phyloP scores from a whole-genome alignment of 495 filamentous ascomycete genomes.

The Beverwykella pulmonaria region DNA sequence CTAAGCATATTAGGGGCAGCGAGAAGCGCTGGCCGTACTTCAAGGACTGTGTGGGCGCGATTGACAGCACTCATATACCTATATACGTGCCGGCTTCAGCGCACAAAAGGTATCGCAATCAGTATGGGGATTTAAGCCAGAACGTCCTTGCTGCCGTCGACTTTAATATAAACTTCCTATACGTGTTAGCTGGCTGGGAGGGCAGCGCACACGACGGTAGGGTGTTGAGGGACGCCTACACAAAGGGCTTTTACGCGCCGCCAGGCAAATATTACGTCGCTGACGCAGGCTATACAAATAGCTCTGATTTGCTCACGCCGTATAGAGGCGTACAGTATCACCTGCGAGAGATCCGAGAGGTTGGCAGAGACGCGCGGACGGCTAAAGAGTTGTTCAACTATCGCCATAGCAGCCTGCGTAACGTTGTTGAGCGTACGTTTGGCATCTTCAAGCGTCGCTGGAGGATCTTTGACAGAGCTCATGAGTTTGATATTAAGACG shows the following conservation, averaged over 20 bases:
- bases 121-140: not conserved
- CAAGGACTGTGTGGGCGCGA: not conserved
- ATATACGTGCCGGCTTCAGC: not conserved
- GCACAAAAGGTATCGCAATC: slow-evolving; percentile 1
- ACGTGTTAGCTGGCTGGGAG: slow-evolving; percentile 8
- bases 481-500: too few species aligned
- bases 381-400: slow-evolving; percentile 5
- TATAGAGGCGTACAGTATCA: not conserved
- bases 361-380: not conserved
- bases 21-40: not conserved
- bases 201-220: slow-evolving; percentile 2
- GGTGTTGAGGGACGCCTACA: not conserved
- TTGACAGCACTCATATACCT: slow-evolving; percentile 1
- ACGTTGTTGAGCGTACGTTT: slow-evolving; percentile 3
- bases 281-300: too few species aligned
- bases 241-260: not conserved
- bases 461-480: not conserved
- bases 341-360: not conserved
- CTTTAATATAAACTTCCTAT: slow-evolving; percentile 1
- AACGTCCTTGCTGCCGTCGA: slow-evolving; percentile 7
- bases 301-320: not conserved
- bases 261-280: too few species aligned
- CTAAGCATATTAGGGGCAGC: not conserved
- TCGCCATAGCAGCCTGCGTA: not conserved
- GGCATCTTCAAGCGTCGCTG: slow-evolving; percentile 8